These are phyloP conservation scores for Hypomyces rosellus DNA, from an alignment of 2,329 filamentous ascomycete genomes.

Conservation along the genomic window DNA sequence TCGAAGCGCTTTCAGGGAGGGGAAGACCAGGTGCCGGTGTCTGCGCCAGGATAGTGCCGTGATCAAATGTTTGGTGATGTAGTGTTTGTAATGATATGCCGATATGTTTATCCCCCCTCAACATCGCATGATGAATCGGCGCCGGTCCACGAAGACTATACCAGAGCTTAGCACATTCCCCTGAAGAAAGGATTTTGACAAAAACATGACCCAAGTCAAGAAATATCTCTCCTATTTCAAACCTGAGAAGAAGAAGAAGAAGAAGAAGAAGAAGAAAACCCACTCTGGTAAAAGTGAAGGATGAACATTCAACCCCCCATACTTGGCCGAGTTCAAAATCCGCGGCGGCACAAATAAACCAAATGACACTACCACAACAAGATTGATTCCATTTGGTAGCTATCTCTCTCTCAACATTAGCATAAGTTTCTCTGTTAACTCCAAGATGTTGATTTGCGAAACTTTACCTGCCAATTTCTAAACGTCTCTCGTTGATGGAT, in stretches of 20 bases:
- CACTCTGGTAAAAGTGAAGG: constrained; percentile 85
- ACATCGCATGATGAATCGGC: constrained; percentile 77
- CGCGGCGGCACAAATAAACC: constrained; percentile 79
- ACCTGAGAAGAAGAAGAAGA: constrained; percentile 10
- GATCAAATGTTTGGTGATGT: constrained; percentile 69
- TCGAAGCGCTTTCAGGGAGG: constrained; percentile 39
- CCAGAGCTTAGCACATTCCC: neutral
- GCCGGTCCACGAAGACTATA: constrained; percentile 73
- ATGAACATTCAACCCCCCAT: constrained; percentile 89
- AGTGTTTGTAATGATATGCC: constrained; percentile 87
- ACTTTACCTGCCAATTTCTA: constrained; percentile 65
- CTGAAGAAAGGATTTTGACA: neutral
- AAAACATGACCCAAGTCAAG: neutral
- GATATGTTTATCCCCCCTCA: constrained; percentile 53
- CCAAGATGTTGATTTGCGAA: neutral
- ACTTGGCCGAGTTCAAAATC: constrained; percentile 62
- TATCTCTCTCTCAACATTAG: constrained; percentile 21
- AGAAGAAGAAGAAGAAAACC: constrained; percentile 16
- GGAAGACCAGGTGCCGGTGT: constrained; percentile 53
- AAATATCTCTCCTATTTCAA: too few relatives aligned
- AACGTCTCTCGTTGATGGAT: constrained; percentile 78
- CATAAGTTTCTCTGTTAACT: neutral
- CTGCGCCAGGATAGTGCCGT: constrained; percentile 68
- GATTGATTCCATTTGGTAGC: constrained; percentile 58
- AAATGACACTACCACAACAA: constrained; percentile 91